These are phyloP conservation scores for Discostella stelligera DNA, from an alignment of 352 stramenopile species.

Conservation along the genomic window DNA sequence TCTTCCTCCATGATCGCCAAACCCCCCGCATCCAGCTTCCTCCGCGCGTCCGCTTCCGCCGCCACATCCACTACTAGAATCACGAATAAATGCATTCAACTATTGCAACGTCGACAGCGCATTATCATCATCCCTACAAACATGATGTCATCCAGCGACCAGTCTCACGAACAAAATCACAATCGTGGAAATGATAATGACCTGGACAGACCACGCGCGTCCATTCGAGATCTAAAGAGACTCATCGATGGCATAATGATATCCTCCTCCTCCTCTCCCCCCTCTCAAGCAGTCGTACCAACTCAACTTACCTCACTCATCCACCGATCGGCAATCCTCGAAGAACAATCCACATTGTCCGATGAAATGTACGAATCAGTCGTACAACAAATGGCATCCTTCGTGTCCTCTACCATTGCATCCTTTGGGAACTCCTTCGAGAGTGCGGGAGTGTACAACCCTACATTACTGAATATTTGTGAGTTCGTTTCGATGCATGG, in stretches of 20 bases:
- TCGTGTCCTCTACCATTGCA: conserved; percentile 11
- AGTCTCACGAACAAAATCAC: neutral
- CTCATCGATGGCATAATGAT: neutral
- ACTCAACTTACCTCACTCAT: neutral
- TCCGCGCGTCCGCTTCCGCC: too few relatives aligned
- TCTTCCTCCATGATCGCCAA: too few relatives aligned
- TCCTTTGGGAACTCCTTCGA: neutral
- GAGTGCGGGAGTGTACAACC: conserved; percentile 26
- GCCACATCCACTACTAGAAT: too few relatives aligned
- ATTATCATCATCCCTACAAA: neutral
- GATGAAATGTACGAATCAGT: neutral
- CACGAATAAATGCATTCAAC: too few relatives aligned
- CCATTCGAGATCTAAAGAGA: conserved; percentile 4
- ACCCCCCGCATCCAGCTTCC: too few relatives aligned
- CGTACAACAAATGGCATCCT: conserved; percentile 6
- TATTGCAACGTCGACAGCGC: neutral
- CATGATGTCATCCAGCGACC: neutral
- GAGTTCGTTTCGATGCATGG: too few relatives aligned
- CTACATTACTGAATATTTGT: conserved; percentile 18
- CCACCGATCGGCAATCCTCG: neutral
- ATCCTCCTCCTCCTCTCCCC: neutral
- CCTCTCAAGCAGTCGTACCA: neutral
- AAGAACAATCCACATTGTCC: neutral
- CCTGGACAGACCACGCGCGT: neutral
- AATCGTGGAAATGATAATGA: neutral